Base-by-base conservation (phyloP, 768 basidiomycete species). In the Lentinula detonsa region DNA sequence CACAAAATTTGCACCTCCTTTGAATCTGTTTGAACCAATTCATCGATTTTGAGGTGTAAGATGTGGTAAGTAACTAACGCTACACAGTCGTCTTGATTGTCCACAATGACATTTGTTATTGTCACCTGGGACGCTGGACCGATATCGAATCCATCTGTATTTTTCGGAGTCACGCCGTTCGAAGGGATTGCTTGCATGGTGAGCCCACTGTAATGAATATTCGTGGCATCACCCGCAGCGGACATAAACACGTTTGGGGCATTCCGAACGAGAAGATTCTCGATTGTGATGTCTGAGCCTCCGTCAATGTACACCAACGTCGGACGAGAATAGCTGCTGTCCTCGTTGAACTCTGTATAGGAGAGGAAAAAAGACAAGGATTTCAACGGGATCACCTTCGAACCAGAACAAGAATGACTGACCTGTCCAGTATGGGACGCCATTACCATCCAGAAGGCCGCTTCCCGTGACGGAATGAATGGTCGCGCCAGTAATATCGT, bases 41-140 rank as follows among this genome's bases (percentile, higher is more conserved):
- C 31, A 16, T 13, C 34, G 31, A 35, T 16, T 35, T 52, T 35
- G 8, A 15, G 18, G 4, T 28, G 28, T 0, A 34, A 21, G 4
- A 33, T 33, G 15, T 9, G 51, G 23, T 28, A 16, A 18, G 13
- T n/a, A 21, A 54, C 35, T 54, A 10, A 51, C 50, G 50, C 50
- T n/a, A 73, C 68, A 46, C 72, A 73, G 58, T 73, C 71, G 50
- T 73, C 72, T 66, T 70, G 67, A 49, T 73, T 73, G 2, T 58
- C 57, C 35, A 73, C 68, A 3, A 65, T 67, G 15, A 68, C 69
- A 54, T 71, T 66, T 9, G 61, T 62, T 33, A 73, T 64, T 9
- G 71, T 72, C n/a, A 73, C 70, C 53, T 64, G 65, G 2, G 67
- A 65, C 37, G 69, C 68, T 2, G 67, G 37, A 9, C 72, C 69